These are phyloP conservation scores for Huntiella abstrusa DNA, from an alignment of 2,329 filamentous ascomycete species.

Conservation along the genomic window DNA sequence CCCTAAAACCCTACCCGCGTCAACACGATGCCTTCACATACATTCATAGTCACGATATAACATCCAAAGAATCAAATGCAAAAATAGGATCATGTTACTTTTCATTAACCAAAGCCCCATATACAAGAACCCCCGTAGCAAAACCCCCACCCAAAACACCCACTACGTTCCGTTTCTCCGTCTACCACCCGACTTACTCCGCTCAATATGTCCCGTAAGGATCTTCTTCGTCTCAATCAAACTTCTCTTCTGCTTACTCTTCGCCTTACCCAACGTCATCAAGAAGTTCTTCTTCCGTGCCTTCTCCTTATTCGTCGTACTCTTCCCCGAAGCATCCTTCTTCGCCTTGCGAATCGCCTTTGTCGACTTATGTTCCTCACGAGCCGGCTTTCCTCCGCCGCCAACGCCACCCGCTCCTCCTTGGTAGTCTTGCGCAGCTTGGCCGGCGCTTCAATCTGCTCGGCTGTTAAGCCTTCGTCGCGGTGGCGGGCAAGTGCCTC, in stretches of 20 bases:
- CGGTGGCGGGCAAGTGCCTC: slow-evolving; percentile 41
- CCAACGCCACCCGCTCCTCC: slow-evolving; percentile 71
- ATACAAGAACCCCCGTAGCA: slow-evolving; percentile 16
- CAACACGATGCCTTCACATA: too few species aligned
- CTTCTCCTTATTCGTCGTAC: slow-evolving; percentile 94
- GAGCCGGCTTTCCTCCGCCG: slow-evolving; percentile 61
- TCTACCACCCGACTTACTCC: slow-evolving; percentile 68
- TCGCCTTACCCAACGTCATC: slow-evolving; percentile 94
- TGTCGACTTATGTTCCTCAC: slow-evolving; percentile 67
- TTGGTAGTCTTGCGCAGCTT: slow-evolving; percentile 69
- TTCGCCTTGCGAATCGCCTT: slow-evolving; percentile 69
- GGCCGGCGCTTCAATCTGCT: slow-evolving; percentile 76
- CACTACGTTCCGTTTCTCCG: slow-evolving; percentile 43
- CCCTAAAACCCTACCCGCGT: too few species aligned
- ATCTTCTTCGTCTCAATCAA: slow-evolving; percentile 68
- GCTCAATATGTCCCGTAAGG: slow-evolving; percentile 61
- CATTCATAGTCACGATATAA: too few species aligned
- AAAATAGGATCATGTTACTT: neutral
- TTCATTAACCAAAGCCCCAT: neutral
- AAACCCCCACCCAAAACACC: too few species aligned
- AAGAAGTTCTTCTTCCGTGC: slow-evolving; percentile 93
- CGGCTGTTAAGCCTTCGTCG: slow-evolving; percentile 79
- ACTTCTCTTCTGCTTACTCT: slow-evolving; percentile 87
- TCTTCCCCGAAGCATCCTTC: slow-evolving; percentile 81
- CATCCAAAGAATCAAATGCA: too few species aligned